Evolutionary conservation across 306 rosid species (phyloP).

Genomic region (Vicia sativa): DNA sequence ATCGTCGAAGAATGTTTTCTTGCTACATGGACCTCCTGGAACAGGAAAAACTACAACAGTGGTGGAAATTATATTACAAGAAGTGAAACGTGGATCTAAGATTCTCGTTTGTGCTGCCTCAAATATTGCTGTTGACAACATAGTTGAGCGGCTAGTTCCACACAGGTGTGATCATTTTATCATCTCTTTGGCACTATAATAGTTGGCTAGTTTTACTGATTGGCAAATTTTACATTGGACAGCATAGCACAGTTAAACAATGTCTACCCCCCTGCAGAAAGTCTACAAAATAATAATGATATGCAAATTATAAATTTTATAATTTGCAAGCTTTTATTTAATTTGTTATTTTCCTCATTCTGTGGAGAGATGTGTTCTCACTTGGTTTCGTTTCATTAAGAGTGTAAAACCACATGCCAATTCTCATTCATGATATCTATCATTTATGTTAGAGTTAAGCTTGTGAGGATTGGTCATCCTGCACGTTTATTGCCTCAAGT

Average conservation of each 20-base stretch:
- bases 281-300: constrained; percentile 9
- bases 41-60: constrained; percentile 98
- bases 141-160: constrained; percentile 89
- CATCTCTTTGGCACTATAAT: constrained; percentile 16
- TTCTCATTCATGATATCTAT: constrained; percentile 31
- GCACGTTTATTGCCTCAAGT: constrained; percentile 99
- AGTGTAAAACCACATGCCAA: constrained; percentile 12
- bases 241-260: neutral
- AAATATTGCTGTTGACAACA: constrained; percentile 98
- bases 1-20: constrained; percentile 79
- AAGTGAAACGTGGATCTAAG: constrained; percentile 95
- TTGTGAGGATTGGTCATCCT: constrained; percentile 98
- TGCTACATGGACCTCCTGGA: constrained; percentile 99
- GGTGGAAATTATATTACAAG: constrained; percentile 95
- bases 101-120: constrained; percentile 98
- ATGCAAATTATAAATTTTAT: constrained; percentile 5
- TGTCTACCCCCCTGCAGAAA: neutral
- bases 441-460: constrained; percentile 70
- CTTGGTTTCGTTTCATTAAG: constrained; percentile 33
- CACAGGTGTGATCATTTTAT: constrained; percentile 59
- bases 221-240: constrained; percentile 16
- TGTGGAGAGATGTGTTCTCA: constrained; percentile 25
- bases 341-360: constrained; percentile 18
- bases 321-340: constrained; percentile 3
- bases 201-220: neutral